phyloP scores from a whole-genome alignment of 352 stramenopile genomes.

The Phytophthora capsici region DNA sequence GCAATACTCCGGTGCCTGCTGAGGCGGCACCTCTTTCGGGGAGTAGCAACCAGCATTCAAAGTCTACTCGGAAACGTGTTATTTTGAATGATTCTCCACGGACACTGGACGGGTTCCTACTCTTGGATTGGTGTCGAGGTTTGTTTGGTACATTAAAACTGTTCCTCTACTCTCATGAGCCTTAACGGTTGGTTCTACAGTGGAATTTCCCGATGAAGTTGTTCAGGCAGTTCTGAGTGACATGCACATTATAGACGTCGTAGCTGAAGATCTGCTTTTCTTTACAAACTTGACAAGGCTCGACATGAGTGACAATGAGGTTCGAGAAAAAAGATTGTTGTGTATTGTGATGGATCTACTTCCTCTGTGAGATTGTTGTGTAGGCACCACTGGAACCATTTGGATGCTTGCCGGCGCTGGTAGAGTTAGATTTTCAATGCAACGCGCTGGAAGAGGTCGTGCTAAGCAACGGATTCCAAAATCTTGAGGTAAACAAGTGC shows the following conservation, averaged over 20 bases:
- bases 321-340: conserved; percentile 9
- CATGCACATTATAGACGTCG: conserved; percentile 63
- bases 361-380: background rate
- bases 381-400: conserved; percentile 73
- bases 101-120: conserved; percentile 79
- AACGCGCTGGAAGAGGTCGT: conserved; percentile 64
- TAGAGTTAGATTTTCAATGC: conserved; percentile 84
- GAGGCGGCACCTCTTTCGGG: background rate
- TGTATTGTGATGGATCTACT: no score
- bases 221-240: conserved; percentile 65
- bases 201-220: conserved; percentile 85
- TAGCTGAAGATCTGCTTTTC: conserved; percentile 81
- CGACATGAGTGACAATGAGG: conserved; percentile 88
- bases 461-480: conserved; percentile 65
- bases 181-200: no score
- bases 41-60: conserved; percentile 27
- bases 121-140: conserved; percentile 81
- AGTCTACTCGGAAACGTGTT: conserved; percentile 19
- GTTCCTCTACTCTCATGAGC: no score
- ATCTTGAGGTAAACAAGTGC: conserved; percentile 51
- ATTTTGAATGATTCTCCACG: conserved; percentile 42
- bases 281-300: conserved; percentile 75
- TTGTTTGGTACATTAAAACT: conserved; percentile 4
- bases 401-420: conserved; percentile 61
- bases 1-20: conserved; percentile 8